Evolutionary conservation across 2,329 filamentous ascomycete genomes (phyloP).

Genomic region (Apiospora koreana): DNA sequence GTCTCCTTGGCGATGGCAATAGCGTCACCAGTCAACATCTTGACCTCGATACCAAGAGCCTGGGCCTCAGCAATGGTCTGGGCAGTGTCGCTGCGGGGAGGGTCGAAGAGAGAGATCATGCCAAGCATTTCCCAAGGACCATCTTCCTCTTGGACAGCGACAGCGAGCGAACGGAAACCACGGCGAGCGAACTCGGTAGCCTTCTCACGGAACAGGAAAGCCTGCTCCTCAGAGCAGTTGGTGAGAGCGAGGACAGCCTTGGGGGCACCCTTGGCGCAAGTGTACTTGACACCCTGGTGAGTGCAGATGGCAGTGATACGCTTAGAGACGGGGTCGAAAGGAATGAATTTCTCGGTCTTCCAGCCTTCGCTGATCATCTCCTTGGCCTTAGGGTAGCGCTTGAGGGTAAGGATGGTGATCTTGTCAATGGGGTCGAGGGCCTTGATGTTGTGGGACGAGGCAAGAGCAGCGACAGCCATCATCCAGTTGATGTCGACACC

Average conservation of each 20-base stretch:
- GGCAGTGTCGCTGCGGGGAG: conserved; percentile 71
- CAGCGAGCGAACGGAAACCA: conserved; percentile 76
- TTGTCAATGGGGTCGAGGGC: conserved; percentile 75
- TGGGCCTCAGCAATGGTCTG: conserved; percentile 74
- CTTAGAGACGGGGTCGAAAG: conserved; percentile 79
- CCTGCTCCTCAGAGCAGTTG: conserved; percentile 64
- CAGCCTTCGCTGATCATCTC: conserved; percentile 73
- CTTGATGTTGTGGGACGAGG: conserved; percentile 75
- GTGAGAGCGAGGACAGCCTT: conserved; percentile 70
- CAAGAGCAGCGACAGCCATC: conserved; percentile 73
- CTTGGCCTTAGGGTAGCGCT: conserved; percentile 72
- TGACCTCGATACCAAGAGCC: conserved; percentile 71
- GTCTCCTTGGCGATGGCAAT: conserved; percentile 76
- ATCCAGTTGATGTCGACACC: conserved; percentile 77
- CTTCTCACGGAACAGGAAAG: conserved; percentile 68
- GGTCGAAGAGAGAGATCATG: conserved; percentile 76
- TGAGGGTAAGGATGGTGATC: conserved; percentile 71
- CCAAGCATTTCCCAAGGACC: conserved; percentile 71
- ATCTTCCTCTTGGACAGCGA: conserved; percentile 72
- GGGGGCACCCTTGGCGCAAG: conserved; percentile 72
- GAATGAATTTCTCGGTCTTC: conserved; percentile 76
- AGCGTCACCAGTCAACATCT: conserved; percentile 77
- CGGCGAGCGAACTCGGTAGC: conserved; percentile 70
- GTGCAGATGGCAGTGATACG: conserved; percentile 69
- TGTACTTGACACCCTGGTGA: conserved; percentile 68